phyloP scores from a whole-genome alignment of 2,329 filamentous ascomycete species.

The Pseudogymnoascus sp. region DNA sequence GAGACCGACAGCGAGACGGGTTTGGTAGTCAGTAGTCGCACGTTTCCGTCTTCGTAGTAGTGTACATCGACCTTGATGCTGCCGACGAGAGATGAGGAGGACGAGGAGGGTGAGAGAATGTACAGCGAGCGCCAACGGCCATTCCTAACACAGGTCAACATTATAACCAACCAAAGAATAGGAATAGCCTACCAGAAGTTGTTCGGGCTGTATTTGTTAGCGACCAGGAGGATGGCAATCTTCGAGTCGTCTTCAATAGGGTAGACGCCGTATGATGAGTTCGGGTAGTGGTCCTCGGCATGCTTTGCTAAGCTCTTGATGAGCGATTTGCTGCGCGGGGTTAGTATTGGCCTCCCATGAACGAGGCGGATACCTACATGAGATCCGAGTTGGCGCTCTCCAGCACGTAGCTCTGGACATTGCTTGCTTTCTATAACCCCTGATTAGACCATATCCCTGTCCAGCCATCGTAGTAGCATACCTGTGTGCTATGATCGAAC shows the following conservation, averaged over 20 bases:
- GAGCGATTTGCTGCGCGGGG: slow-evolving; percentile 62
- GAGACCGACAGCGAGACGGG: slow-evolving; percentile 55
- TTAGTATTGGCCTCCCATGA: not conserved
- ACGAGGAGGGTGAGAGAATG: slow-evolving; percentile 63
- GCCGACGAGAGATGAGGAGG: slow-evolving; percentile 58
- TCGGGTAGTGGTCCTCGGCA: slow-evolving; percentile 81
- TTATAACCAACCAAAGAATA: too few relatives aligned
- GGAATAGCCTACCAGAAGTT: slow-evolving; percentile 93
- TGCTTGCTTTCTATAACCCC: slow-evolving; percentile 63
- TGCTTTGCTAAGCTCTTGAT: slow-evolving; percentile 70
- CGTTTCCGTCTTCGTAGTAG: slow-evolving; percentile 99
- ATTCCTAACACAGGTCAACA: too few relatives aligned
- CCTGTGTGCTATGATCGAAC: slow-evolving; percentile 78
- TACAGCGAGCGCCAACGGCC: slow-evolving; percentile 92
- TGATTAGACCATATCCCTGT: not conserved
- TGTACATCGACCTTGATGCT: slow-evolving; percentile 90
- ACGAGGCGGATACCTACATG: slow-evolving; percentile 51
- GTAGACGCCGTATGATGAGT: slow-evolving; percentile 73
- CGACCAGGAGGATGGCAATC: slow-evolving; percentile 76
- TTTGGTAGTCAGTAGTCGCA: slow-evolving; percentile 86
- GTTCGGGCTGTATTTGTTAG: slow-evolving; percentile 94
- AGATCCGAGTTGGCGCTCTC: slow-evolving; percentile 72
- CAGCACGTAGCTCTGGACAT: slow-evolving; percentile 68
- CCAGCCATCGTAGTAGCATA: slow-evolving; percentile 28
- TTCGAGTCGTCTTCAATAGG: slow-evolving; percentile 68